Base-by-base conservation (phyloP, 164 flowering plant genomes). In the Tetracentron sinense region DNA sequence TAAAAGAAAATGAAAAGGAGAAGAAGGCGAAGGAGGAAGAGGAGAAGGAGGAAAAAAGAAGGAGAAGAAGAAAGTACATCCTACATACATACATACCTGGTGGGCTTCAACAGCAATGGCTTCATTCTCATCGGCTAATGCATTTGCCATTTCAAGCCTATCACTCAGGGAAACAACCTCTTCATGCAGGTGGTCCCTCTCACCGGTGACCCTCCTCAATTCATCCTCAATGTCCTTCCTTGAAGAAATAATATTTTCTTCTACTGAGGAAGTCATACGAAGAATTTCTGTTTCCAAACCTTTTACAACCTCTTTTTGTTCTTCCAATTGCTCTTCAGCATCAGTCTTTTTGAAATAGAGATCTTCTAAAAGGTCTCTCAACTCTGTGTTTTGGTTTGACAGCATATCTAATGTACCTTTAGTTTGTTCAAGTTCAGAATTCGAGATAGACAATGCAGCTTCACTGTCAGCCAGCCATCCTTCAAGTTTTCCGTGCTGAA, bases 61-160 rank as follows among this genome's bases (percentile, higher is more conserved):
- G 47, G 35, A 50, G 10, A 17, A 7, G n/a, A n/a, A n/a, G n/a
- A n/a, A n/a, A n/a, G n/a, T n/a, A n/a, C n/a, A n/a, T n/a, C n/a
- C n/a, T n/a, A n/a, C n/a, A 52, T 21, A 56, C 31, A 42, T 50
- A 21, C 55, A 49, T 72, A 85, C 98, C 96, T 92, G 92, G 17
- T 81, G 91, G 64, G 95, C 92, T 82, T 87, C 96, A 47, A 78
- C 66, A 66, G 87, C 88, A 65, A 85, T 72, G 62, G 98, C 98
- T 81, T 92, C 92, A 63, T 92, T 86, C 73, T 88, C 96, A 72
- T 92, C 95, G 60, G 88, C 90, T 60, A 84, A 54, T 31, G 94
- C 81, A 79, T 71, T 69, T 42, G 85, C 85, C 80, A 86, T 77
- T 59, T 85, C 85, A 69, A 89, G 82, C 77, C 78, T 82, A 60